Percentiles rank a stretch among this genome's conserved stretches.
phyloP scores from a whole-genome alignment of 2,329 filamentous ascomycete genomes.

The Cercospora sp. region DNA sequence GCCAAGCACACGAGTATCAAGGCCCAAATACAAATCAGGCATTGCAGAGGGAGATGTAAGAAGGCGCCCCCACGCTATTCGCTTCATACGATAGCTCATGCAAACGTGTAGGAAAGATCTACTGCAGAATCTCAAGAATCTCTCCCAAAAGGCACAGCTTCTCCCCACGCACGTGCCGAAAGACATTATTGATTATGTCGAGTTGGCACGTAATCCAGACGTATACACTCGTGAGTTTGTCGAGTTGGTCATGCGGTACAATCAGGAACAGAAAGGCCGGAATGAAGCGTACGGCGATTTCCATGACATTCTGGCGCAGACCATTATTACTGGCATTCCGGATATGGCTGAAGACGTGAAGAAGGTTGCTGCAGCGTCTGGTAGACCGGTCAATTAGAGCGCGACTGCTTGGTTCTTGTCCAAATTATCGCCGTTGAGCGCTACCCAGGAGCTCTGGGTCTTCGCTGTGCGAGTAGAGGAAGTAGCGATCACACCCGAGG shows the following conservation, averaged over 20 bases:
- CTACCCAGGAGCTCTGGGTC: not conserved
- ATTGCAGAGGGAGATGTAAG: slow-evolving; percentile 60
- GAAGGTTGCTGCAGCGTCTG: slow-evolving; percentile 50
- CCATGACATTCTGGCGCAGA: slow-evolving; percentile 59
- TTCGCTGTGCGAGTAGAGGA: not conserved
- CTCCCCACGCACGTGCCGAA: slow-evolving; percentile 58
- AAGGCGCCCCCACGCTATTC: not conserved
- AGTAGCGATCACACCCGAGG: not conserved
- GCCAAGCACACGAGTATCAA: slow-evolving; percentile 62
- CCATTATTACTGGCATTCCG: slow-evolving; percentile 60
- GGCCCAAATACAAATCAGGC: slow-evolving; percentile 58
- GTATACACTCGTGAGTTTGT: slow-evolving; percentile 68
- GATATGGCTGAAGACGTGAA: slow-evolving; percentile 56
- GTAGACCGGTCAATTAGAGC: slow-evolving; percentile 33
- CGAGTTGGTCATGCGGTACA: slow-evolving; percentile 62
- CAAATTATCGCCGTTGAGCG: not conserved
- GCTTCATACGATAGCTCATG: slow-evolving; percentile 5
- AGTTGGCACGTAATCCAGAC: slow-evolving; percentile 64
- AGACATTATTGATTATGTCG: slow-evolving; percentile 66
- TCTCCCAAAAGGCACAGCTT: slow-evolving; percentile 53
- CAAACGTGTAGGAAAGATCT: slow-evolving; percentile 49
- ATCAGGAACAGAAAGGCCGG: slow-evolving; percentile 63
- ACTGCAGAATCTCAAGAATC: slow-evolving; percentile 55
- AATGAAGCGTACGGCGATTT: slow-evolving; percentile 60
- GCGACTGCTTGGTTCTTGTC: not conserved